A percentile compares a stretch with the other conserved stretches of the same genome.
These are phyloP conservation scores for Blepharisma japonicum DNA, from an alignment of 73 alveolate genomes.

Conservation along the genomic window DNA sequence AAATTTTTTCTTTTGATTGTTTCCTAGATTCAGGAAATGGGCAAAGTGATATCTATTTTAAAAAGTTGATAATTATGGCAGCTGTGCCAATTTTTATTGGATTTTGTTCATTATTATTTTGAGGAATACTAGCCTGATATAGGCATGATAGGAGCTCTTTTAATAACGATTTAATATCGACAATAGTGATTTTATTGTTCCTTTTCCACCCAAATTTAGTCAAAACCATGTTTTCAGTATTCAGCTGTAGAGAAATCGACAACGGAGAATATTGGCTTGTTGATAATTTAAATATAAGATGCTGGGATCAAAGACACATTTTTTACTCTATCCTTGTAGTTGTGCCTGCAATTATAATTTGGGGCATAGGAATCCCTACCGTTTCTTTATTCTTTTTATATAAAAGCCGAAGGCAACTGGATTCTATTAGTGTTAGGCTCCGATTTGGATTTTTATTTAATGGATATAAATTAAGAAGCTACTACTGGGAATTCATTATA, in stretches of 20 bases:
- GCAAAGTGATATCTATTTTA: slow-evolving; percentile 32
- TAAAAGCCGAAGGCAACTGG: slow-evolving; percentile 30
- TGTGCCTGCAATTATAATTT: slow-evolving; percentile 41
- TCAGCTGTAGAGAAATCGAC: slow-evolving; percentile 44
- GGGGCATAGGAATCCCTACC: slow-evolving; percentile 60
- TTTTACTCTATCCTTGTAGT: slow-evolving; percentile 34
- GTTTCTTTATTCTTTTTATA: slow-evolving; percentile 33
- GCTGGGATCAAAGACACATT: slow-evolving; percentile 43
- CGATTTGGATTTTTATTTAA: slow-evolving; percentile 62
- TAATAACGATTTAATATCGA: slow-evolving; percentile 37
- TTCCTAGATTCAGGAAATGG: slow-evolving; percentile 21
- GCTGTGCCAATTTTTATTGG: slow-evolving; percentile 39
- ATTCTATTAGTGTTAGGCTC: slow-evolving; percentile 36
- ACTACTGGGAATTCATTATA: slow-evolving; percentile 62
- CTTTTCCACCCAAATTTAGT: slow-evolving; percentile 54
- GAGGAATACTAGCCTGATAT: slow-evolving; percentile 14
- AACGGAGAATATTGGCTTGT: slow-evolving; percentile 29
- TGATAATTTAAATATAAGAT: slow-evolving; percentile 33
- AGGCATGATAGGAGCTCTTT: background rate
- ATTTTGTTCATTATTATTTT: background rate
- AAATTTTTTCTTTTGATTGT: slow-evolving; percentile 52
- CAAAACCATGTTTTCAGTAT: slow-evolving; percentile 45
- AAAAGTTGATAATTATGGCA: slow-evolving; percentile 39
- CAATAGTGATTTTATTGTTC: slow-evolving; percentile 45
- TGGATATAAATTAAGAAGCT: slow-evolving; percentile 56